Evolutionary conservation across 2,329 filamentous ascomycete genomes (phyloP).

Genomic region (Beauveria pseudobassiana): DNA sequence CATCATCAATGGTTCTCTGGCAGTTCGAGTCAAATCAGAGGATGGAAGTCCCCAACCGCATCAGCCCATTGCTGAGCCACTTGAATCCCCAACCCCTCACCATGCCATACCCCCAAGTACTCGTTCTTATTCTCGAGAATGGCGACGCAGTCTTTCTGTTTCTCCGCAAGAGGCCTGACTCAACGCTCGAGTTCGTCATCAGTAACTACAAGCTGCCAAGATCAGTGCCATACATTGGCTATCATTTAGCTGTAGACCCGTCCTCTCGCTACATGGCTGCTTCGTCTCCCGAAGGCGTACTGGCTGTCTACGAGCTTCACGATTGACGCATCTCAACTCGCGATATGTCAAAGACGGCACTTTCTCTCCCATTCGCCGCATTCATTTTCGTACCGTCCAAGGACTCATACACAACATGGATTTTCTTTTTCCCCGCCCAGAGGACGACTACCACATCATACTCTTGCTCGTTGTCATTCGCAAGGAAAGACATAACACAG

Average conservation of each 20-base stretch:
- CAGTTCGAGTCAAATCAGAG: slow-evolving; percentile 29
- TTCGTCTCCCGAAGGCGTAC: slow-evolving; percentile 60
- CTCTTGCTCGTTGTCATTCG: slow-evolving; percentile 57
- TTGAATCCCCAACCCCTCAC: background rate
- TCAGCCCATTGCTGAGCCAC: slow-evolving; percentile 17
- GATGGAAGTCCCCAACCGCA: slow-evolving; percentile 32
- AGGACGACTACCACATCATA: slow-evolving; percentile 65
- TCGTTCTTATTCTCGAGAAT: slow-evolving; percentile 68
- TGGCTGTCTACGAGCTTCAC: slow-evolving; percentile 66
- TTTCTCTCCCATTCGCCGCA: slow-evolving; percentile 51
- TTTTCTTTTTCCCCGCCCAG: slow-evolving; percentile 66
- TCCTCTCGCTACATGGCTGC: slow-evolving; percentile 62
- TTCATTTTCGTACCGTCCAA: slow-evolving; percentile 41
- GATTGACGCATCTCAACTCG: slow-evolving; percentile 41
- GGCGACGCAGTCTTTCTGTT: slow-evolving; percentile 73
- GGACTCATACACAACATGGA: slow-evolving; percentile 81
- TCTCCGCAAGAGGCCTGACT: slow-evolving; percentile 38
- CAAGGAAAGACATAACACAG: slow-evolving; percentile 25
- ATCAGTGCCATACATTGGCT: slow-evolving; percentile 51
- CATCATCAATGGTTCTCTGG: slow-evolving; percentile 16
- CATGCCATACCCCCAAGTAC: slow-evolving; percentile 58
- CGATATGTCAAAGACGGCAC: slow-evolving; percentile 38
- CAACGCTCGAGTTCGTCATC: slow-evolving; percentile 51
- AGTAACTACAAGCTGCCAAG: slow-evolving; percentile 52
- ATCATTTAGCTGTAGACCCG: slow-evolving; percentile 69